Percentiles rank a stretch among this genome's conserved stretches.
Conservation (phyloP, 2,329 filamentous ascomycete genomes). For the Cadophora malorum region DNA sequence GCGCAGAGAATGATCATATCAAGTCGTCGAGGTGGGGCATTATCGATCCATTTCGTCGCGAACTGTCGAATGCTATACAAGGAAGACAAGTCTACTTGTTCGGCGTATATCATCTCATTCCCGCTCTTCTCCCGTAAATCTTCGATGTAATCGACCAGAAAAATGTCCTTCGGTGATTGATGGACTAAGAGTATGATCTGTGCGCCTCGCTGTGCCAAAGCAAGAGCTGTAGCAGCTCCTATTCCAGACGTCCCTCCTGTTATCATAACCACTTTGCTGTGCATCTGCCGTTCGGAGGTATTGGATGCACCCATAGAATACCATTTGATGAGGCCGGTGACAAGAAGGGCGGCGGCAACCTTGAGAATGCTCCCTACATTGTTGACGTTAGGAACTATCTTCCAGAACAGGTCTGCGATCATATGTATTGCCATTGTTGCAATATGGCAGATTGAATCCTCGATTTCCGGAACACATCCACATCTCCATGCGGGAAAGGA, state of each 20-base stretch:
- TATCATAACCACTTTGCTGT: constrained; percentile 91
- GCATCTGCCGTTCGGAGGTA: constrained; percentile 80
- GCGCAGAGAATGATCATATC: constrained; percentile 93
- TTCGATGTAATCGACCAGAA: constrained; percentile 90
- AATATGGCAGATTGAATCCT: constrained; percentile 1
- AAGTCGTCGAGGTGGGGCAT: constrained; percentile 83
- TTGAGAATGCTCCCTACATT: constrained; percentile 57
- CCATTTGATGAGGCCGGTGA: constrained; percentile 68
- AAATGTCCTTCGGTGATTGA: constrained; percentile 80
- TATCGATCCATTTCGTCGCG: constrained; percentile 98
- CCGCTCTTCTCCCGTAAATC: constrained; percentile 78
- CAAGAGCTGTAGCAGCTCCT: constrained; percentile 76
- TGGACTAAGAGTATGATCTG: constrained; percentile 91
- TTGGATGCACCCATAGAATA: constrained; percentile 81
- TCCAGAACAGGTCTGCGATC: constrained; percentile 37
- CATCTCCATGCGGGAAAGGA: neutral
- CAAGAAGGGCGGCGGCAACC: constrained; percentile 57
- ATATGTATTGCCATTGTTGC: constrained; percentile 44
- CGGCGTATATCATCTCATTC: constrained; percentile 92
- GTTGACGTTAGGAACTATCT: constrained; percentile 36
- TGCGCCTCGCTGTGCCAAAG: constrained; percentile 81
- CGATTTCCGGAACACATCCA: neutral
- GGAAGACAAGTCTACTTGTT: constrained; percentile 88
- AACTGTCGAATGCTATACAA: constrained; percentile 92
- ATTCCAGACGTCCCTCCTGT: constrained; percentile 95